Evolutionary conservation across 805 yeast genomes (phyloP).

Genomic region (Yamadazyma sp.): DNA sequence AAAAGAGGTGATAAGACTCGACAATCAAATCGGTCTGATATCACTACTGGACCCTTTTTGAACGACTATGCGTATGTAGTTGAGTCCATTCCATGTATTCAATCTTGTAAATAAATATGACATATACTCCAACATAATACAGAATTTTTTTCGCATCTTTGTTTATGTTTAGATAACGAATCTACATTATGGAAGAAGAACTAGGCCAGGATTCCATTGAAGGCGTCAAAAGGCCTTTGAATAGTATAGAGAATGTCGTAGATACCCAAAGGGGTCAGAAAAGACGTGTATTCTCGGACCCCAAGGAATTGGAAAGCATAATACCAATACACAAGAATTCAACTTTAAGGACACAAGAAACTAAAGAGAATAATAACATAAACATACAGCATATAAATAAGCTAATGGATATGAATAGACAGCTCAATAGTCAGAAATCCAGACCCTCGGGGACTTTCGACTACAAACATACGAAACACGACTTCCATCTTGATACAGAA

Average conservation of each 20-base stretch:
- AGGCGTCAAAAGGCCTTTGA: slow-evolving; percentile 12
- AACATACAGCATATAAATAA: slow-evolving; percentile 19
- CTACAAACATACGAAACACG: slow-evolving; percentile 6
- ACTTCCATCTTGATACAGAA: slow-evolving; percentile 1
- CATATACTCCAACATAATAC: background rate
- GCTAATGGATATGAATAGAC: slow-evolving; percentile 16
- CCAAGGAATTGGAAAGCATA: background rate
- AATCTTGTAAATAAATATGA: slow-evolving; percentile 13
- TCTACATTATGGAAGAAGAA: slow-evolving; percentile 2
- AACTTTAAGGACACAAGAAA: slow-evolving; percentile 3
- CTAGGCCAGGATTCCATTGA: too few relatives aligned
- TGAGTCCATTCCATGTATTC: slow-evolving; percentile 4
- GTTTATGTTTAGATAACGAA: slow-evolving; percentile 11
- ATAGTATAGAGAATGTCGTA: slow-evolving; percentile 9
- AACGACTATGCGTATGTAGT: too few relatives aligned
- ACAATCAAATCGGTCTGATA: too few relatives aligned
- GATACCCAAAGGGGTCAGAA: background rate
- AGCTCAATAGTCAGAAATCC: slow-evolving; percentile 3
- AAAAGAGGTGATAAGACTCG: too few relatives aligned
- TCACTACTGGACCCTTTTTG: too few relatives aligned
- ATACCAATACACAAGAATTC: slow-evolving; percentile 7
- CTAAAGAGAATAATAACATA: background rate
- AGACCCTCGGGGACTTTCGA: background rate
- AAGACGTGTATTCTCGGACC: slow-evolving; percentile 4
- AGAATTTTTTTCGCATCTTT: slow-evolving; percentile 12